Evolutionary conservation across 352 stramenopile genomes (phyloP).

Genomic region (Phytophthora brassicae): DNA sequence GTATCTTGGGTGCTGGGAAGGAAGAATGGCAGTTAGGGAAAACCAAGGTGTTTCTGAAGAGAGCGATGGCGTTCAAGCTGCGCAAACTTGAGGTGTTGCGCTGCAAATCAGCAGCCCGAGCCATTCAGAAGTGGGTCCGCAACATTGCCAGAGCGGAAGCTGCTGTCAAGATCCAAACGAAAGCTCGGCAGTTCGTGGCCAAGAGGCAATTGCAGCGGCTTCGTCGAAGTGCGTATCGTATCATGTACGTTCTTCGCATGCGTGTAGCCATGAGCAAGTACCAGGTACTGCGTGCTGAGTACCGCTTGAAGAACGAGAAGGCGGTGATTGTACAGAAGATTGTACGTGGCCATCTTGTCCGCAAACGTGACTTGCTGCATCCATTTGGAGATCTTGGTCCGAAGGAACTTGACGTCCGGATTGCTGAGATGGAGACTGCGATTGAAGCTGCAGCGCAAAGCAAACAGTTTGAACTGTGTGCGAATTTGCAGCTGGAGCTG

Average conservation of each 20-base stretch:
- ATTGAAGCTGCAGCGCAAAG: slow-evolving; percentile 77
- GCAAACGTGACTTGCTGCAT: slow-evolving; percentile 74
- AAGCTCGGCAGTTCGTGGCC: slow-evolving; percentile 67
- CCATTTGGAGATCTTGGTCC: slow-evolving; percentile 76
- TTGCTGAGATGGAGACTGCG: slow-evolving; percentile 71
- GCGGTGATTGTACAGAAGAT: slow-evolving; percentile 79
- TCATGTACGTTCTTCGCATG: slow-evolving; percentile 61
- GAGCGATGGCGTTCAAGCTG: slow-evolving; percentile 77
- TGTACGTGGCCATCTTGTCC: slow-evolving; percentile 66
- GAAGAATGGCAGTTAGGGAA: slow-evolving; percentile 89
- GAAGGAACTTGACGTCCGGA: slow-evolving; percentile 80
- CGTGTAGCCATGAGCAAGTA: slow-evolving; percentile 73
- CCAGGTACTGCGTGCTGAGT: slow-evolving; percentile 44
- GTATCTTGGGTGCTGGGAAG: slow-evolving; percentile 83
- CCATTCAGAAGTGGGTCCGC: slow-evolving; percentile 83
- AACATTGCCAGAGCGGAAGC: slow-evolving; percentile 64
- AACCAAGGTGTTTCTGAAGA: slow-evolving; percentile 88
- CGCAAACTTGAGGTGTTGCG: slow-evolving; percentile 81
- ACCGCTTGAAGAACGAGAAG: slow-evolving; percentile 50
- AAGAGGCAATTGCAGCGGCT: slow-evolving; percentile 52
- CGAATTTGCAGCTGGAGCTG: slow-evolving; percentile 82
- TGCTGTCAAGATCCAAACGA: slow-evolving; percentile 72
- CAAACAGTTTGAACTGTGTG: slow-evolving; percentile 87
- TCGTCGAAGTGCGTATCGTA: slow-evolving; percentile 57
- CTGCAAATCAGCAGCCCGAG: slow-evolving; percentile 78